Evolutionary conservation across 441 rosid genomes (phyloP).

Genomic region (Syzygium malaccense): DNA sequence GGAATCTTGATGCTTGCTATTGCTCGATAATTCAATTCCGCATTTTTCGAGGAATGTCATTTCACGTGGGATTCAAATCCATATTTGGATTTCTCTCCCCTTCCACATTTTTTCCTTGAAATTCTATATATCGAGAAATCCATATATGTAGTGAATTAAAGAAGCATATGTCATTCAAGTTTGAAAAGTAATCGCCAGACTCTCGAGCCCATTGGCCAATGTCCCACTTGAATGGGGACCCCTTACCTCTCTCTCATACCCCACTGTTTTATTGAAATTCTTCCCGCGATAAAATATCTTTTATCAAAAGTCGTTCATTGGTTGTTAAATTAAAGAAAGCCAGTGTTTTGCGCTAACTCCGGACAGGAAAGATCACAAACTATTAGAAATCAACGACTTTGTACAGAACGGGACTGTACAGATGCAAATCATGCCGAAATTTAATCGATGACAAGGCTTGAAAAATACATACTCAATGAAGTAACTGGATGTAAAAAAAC

Average conservation of each 20-base stretch:
- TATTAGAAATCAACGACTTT: too few species aligned
- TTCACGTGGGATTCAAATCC: neutral
- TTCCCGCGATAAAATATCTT: too few species aligned
- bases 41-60: neutral
- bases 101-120: neutral
- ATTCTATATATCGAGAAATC: neutral
- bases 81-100: neutral
- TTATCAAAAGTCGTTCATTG: too few species aligned
- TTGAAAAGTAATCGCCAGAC: neutral
- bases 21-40: neutral
- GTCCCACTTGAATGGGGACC: fast-evolving
- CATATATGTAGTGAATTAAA: fast-evolving
- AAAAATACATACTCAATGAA: too few species aligned
- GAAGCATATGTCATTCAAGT: fast-evolving
- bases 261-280: too few species aligned
- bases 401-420: too few species aligned
- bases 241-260: neutral
- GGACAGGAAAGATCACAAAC: too few species aligned
- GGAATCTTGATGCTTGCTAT: neutral
- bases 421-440: too few species aligned
- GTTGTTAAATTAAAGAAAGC: too few species aligned
- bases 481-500: too few species aligned
- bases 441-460: too few species aligned
- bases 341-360: too few species aligned
- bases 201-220: neutral